Base-by-base conservation (phyloP, 192 early-diverging fungal genomes). In the Glomus cerebriforme region DNA sequence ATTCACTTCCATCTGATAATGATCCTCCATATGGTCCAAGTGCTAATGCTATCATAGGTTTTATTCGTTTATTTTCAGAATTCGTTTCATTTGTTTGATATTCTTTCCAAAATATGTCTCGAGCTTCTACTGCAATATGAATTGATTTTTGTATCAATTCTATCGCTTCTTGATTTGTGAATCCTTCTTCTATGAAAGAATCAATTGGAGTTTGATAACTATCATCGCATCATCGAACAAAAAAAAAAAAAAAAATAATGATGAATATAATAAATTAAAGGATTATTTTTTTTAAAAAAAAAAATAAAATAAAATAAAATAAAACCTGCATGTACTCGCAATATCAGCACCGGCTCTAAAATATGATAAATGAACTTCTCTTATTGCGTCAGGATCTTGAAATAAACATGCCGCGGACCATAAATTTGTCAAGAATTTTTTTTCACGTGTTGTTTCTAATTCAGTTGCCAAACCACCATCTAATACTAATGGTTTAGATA, bases 1-100 rank as follows among this genome's bases (percentile, higher is more conserved):
- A 94, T 67, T 94, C 93, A 15, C 89, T 81, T 7, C 87, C 89
- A 80, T 92, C 84, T 2, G 85, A 84, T 65, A 94, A 80, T 12
- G 84, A 82, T 31, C 92, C 93, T 17, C 92, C 93, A 74, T 89
- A 92, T 4, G 87, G 89, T 0, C 93, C 93, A 45, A 93, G 58
- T 2, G 90, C 90, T 6, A 85, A 86, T 0, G 92, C 90, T 27
- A 93, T 78, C 29, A 88, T 64, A 12, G 80, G 73, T 19, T 73
- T 62, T 22, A 59, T 68, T 37, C 73, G 10, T 12, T 8, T 13
- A 31, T 13, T 35, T 24, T 27, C 32, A 24, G 49, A 29, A 2
- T 22, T 67, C 0, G 10, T 39, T 24, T 32, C 24, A 9, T 62
- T 19, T 19, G 15, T 37, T 29, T 81, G 73, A 45, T 74, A 79